Evolutionary conservation across 305 asterid genomes (phyloP), one percentile per base, ranked within the genome.

Genomic region (Fraxinus nigra): DNA sequence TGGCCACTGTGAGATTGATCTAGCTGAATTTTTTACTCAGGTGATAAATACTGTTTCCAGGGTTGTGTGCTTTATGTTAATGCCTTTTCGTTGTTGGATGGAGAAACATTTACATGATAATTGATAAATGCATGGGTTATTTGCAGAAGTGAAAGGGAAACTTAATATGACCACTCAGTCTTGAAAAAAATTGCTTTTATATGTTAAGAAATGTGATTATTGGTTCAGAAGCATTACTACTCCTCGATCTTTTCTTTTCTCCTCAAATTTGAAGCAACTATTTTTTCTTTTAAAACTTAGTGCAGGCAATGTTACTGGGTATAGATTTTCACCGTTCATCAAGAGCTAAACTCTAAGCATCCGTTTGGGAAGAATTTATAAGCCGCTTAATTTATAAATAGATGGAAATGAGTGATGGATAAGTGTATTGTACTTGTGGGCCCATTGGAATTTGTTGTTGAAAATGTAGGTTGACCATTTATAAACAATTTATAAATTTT

Each of bases 1-100:
- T 43, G 99, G 99, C 67, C 88, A 83, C 76, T 93, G 98, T 87
- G 99, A 96, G 89, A 85, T 96, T 70, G 92, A 96, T 90, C 89
- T 96, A 67, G 91, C 91, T 85, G 96, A 94, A 85, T 92, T 89
- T 84, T 94, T 96, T 56, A 82, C 89, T 74, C 90, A 81, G 97
- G 99, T 96, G 87, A 92, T 96, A 51, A 51, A 72, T 74, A n/a
- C 72, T 80, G 51, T 34, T 65, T 72, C 48, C 37, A 75, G 33
- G 73, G 43, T 28, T 78, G 61, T 81, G 28, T 40, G 73, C n/a
- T 78, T 77, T 72, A 33, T 40, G 72, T 37, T 82, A 34, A 69
- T 80, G 34, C 20, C 51, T 16, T 38, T 76, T n/a, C 54, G 82
- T 54, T 78, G 67, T 54, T 79, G 56, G 72, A 82, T 78, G 74